Evolutionary conservation across 2,329 filamentous ascomycete species (phyloP).

Genomic region (Fusarium euwallaceae): DNA sequence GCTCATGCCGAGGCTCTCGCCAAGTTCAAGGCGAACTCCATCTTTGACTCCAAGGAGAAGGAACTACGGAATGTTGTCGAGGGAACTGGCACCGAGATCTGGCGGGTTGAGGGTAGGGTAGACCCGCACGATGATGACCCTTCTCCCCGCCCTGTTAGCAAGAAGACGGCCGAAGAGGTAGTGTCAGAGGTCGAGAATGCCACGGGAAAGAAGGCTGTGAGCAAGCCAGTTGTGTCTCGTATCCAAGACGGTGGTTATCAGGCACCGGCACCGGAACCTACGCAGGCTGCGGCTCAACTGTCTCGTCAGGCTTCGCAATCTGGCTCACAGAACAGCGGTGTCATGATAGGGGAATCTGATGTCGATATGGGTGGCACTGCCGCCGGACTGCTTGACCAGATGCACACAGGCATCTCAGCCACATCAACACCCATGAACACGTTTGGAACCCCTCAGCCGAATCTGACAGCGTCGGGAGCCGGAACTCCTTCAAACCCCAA

Average conservation of each 20-base stretch:
- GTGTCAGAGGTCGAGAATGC: conserved; percentile 79
- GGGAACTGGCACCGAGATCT: conserved; percentile 70
- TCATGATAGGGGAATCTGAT: conserved; percentile 71
- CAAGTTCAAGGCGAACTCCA: conserved; percentile 77
- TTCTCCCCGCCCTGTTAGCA: conserved; percentile 52
- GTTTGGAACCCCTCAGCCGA: conserved; percentile 71
- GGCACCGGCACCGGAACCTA: conserved; percentile 66
- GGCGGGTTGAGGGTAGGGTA: conserved; percentile 71
- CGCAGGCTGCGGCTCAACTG: conserved; percentile 53
- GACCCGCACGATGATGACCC: conserved; percentile 65
- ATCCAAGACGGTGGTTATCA: conserved; percentile 84
- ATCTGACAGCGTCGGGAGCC: conserved; percentile 69
- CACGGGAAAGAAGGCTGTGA: conserved; percentile 75
- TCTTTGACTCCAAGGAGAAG: conserved; percentile 80
- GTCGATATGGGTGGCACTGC: conserved; percentile 75
- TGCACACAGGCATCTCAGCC: conserved; percentile 72
- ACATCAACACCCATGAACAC: conserved; percentile 72
- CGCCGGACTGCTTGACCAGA: conserved; percentile 76
- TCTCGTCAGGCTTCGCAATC: conserved; percentile 68
- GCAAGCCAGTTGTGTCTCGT: conserved; percentile 75
- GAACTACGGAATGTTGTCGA: conserved; percentile 77
- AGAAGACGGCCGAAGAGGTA: conserved; percentile 77
- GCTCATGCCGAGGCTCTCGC: conserved; percentile 82
- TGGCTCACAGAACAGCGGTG: conserved; percentile 68
- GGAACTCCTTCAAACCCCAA: conserved; percentile 68